Evolutionary conservation across 768 basidiomycete genomes (phyloP).

Genomic region (Termitomyces sp.): DNA sequence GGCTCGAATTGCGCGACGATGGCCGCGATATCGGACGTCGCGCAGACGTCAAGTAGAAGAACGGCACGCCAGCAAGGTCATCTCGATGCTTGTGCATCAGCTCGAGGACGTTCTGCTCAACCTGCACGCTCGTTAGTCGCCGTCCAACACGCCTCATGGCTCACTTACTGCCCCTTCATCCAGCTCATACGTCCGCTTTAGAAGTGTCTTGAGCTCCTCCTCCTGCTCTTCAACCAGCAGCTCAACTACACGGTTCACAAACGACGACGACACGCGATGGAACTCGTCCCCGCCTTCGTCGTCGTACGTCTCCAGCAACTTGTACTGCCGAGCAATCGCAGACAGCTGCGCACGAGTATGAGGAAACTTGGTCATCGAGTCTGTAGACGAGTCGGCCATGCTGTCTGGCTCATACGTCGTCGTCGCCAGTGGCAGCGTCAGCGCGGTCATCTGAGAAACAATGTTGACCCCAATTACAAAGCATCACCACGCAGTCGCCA

Average conservation of each 20-base stretch:
- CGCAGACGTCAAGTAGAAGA: conserved; percentile 76
- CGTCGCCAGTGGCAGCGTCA: conserved; percentile 7
- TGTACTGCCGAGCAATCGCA: conserved; percentile 68
- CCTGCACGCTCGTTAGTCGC: conserved; percentile 30
- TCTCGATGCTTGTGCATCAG: conserved; percentile 95
- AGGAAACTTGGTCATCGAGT: conserved; percentile 49
- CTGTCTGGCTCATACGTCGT: conserved; percentile 7
- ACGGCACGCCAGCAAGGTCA: conserved; percentile 77
- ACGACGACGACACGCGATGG: conserved; percentile 46
- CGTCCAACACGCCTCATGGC: conserved; percentile 10
- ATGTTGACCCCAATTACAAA: conserved; percentile 3
- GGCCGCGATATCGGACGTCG: conserved; percentile 75
- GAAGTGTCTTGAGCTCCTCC: conserved; percentile 73
- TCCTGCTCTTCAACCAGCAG: conserved; percentile 80
- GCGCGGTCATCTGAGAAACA: conserved; percentile 10
- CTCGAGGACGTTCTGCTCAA: conserved; percentile 87
- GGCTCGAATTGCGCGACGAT: conserved; percentile 67
- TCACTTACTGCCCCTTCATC: conserved; percentile 62
- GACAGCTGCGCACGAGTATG: conserved; percentile 81
- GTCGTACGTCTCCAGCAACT: conserved; percentile 52
- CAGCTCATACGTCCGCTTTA: conserved; percentile 65
- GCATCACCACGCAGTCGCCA: neutral
- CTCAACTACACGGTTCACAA: conserved; percentile 68
- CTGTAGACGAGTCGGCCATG: conserved; percentile 2
- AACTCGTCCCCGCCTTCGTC: conserved; percentile 40